These are phyloP conservation scores for Bretschneidera sinensis DNA, from an alignment of 345 rosid species.

Conservation along the genomic window DNA sequence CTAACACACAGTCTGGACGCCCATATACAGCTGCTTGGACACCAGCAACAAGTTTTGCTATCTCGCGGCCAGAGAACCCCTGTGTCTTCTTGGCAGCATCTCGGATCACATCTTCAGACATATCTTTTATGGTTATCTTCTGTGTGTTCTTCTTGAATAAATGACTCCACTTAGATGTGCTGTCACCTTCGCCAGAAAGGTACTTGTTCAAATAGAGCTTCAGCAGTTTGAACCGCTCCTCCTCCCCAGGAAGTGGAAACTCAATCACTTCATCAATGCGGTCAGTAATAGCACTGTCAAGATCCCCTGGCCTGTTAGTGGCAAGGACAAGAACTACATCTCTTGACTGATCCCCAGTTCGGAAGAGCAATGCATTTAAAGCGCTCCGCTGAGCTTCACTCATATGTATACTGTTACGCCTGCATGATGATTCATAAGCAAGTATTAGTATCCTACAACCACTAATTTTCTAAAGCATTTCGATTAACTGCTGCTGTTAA, in stretches of 20 bases:
- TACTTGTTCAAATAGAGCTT: conserved; percentile 73
- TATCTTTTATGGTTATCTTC: conserved; percentile 59
- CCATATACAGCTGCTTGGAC: conserved; percentile 93
- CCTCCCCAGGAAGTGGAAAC: conserved; percentile 89
- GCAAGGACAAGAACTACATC: conserved; percentile 88
- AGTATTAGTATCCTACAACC: too few species aligned
- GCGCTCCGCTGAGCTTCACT: conserved; percentile 95
- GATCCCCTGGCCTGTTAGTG: conserved; percentile 92
- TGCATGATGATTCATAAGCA: conserved; percentile 23
- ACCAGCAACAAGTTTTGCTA: conserved; percentile 85
- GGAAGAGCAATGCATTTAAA: conserved; percentile 80
- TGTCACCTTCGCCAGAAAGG: conserved; percentile 37
- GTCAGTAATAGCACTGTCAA: conserved; percentile 85
- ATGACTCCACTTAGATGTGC: conserved; percentile 26
- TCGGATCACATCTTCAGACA: conserved; percentile 59
- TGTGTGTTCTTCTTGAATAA: conserved; percentile 54
- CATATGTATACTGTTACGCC: conserved; percentile 90
- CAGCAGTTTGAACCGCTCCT: conserved; percentile 73
- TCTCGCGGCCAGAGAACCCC: conserved; percentile 96
- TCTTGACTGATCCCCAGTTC: conserved; percentile 94
- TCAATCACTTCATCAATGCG: conserved; percentile 88
- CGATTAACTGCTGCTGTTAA: too few species aligned
- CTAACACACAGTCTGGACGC: conserved; percentile 60
- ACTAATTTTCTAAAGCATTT: too few species aligned
- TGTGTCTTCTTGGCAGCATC: conserved; percentile 79